These are phyloP conservation scores for Euphrasia confusa DNA, from an alignment of 257 asterid species.

Conservation along the genomic window DNA sequence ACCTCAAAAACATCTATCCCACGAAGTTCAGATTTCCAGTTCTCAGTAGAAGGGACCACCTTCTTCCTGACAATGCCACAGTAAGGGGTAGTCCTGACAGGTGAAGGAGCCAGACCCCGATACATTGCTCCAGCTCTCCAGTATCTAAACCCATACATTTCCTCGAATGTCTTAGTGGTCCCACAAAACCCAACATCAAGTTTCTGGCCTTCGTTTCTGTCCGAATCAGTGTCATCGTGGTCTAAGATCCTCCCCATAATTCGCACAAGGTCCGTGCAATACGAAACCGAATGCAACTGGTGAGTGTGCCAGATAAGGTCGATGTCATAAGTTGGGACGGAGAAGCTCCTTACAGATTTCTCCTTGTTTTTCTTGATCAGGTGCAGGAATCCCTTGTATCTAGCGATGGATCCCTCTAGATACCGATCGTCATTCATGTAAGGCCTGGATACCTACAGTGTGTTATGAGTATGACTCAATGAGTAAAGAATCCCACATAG, in stretches of 20 bases:
- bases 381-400: slow-evolving; percentile 82
- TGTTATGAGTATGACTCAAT: neutral
- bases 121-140: slow-evolving; percentile 90
- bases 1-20: slow-evolving; percentile 50
- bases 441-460: slow-evolving; percentile 53
- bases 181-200: slow-evolving; percentile 62
- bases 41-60: slow-evolving; percentile 24
- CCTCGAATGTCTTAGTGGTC: slow-evolving; percentile 62
- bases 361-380: slow-evolving; percentile 62
- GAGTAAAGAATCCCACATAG: neutral
- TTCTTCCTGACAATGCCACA: slow-evolving; percentile 28
- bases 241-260: slow-evolving; percentile 62
- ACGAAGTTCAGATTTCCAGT: slow-evolving; percentile 36
- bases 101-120: slow-evolving; percentile 58
- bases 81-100: slow-evolving; percentile 47
- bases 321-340: slow-evolving; percentile 82
- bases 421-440: slow-evolving; percentile 46
- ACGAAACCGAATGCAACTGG: slow-evolving; percentile 64
- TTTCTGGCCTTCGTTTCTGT: slow-evolving; percentile 75
- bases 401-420: slow-evolving; percentile 69
- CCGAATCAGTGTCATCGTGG: slow-evolving; percentile 81
- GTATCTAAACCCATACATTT: slow-evolving; percentile 58
- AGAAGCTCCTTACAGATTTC: slow-evolving; percentile 54
- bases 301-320: slow-evolving; percentile 91
- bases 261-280: slow-evolving; percentile 58